A percentile compares a stretch with the other conserved stretches of the same genome.
These are phyloP conservation scores for Lagenidium sp. DNA, from an alignment of 352 stramenopile species.

Conservation along the genomic window DNA sequence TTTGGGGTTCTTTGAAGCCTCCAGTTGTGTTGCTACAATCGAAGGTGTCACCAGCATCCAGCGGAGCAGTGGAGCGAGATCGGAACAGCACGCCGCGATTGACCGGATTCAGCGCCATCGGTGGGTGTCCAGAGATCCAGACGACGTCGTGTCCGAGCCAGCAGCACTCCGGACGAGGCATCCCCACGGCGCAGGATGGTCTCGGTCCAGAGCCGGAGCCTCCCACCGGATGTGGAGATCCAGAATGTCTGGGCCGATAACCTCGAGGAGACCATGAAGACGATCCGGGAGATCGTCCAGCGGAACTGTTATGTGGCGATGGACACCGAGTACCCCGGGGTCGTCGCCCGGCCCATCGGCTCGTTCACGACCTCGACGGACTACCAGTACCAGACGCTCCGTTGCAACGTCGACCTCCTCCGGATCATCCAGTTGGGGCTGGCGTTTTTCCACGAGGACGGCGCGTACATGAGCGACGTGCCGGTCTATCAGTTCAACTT, in stretches of 20 bases:
- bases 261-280: constrained; percentile 93
- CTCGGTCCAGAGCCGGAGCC: constrained; percentile 22
- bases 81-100: too few species aligned
- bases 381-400: constrained; percentile 98
- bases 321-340: constrained; percentile 99
- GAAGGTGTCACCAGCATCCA: too few species aligned
- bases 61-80: too few species aligned
- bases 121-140: background rate
- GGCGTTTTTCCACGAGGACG: constrained; percentile 94
- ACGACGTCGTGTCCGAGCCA: too few species aligned
- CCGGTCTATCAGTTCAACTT: constrained; percentile 99
- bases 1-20: too few species aligned
- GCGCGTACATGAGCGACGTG: constrained; percentile 91
- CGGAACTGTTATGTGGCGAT: constrained; percentile 98
- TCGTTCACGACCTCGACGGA: constrained; percentile 93
- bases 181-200: too few species aligned
- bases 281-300: constrained; percentile 94
- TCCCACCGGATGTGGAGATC: constrained; percentile 88
- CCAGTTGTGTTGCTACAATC: too few species aligned
- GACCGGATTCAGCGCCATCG: too few species aligned
- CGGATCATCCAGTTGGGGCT: constrained; percentile 99
- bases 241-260: constrained; percentile 91
- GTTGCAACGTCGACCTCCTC: constrained; percentile 98
- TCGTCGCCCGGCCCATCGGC: constrained; percentile 96
- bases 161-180: too few species aligned